Percentiles rank a stretch among this genome's conserved stretches.
Evolutionary conservation across 169 alveolate species (phyloP).

Genomic region (Plasmodium fragile): DNA sequence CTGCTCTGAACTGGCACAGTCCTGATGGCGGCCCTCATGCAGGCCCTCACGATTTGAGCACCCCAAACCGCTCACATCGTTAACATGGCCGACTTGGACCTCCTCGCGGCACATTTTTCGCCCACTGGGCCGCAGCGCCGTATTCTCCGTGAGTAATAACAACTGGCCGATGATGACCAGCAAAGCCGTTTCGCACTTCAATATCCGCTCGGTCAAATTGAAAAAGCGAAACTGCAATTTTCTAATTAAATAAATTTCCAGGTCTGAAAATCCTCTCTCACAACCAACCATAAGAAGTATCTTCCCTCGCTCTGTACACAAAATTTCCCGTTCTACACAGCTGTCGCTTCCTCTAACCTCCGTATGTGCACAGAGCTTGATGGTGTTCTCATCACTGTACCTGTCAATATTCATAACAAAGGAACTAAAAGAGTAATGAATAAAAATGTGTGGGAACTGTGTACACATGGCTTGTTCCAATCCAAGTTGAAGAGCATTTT

Average conservation of each 20-base stretch:
- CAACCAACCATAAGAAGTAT: constrained; percentile 73
- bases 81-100: neutral
- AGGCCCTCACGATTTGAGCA: no score
- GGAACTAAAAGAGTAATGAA: constrained; percentile 68
- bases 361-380: constrained; percentile 73
- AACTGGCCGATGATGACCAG: constrained; percentile 54
- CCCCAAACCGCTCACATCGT: neutral
- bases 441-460: constrained; percentile 33
- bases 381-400: constrained; percentile 40
- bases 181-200: constrained; percentile 75
- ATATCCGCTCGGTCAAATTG: constrained; percentile 61
- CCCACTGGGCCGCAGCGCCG: constrained; percentile 48
- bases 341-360: neutral
- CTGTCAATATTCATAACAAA: constrained; percentile 64
- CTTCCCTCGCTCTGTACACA: constrained; percentile 41
- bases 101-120: constrained; percentile 37
- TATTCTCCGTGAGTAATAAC: constrained; percentile 64
- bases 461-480: constrained; percentile 77
- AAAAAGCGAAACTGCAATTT: constrained; percentile 46
- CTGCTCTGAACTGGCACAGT: neutral
- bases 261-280: constrained; percentile 74
- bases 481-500: constrained; percentile 70
- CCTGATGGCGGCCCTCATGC: neutral
- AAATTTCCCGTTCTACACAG: constrained; percentile 4
- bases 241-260: constrained; percentile 61